A percentile compares a stretch with the other conserved stretches of the same genome.
Conservation (phyloP, 305 asterid species). For the Lippia alba region DNA sequence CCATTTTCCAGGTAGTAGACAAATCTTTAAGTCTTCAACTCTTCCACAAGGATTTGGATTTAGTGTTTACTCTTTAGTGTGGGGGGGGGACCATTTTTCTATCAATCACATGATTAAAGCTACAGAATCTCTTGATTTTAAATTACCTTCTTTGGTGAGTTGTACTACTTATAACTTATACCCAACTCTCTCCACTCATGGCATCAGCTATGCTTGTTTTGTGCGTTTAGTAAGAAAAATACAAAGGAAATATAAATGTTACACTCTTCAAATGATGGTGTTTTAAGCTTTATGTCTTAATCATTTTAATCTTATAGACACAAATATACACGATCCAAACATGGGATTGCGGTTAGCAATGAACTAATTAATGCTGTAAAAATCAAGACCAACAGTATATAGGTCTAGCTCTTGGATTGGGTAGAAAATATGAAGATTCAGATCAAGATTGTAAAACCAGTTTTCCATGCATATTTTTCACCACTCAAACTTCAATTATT, state of each 20-base stretch:
- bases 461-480: not conserved
- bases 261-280: too few relatives aligned
- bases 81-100: not conserved
- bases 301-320: too few relatives aligned
- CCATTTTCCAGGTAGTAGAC: not conserved
- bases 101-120: not conserved
- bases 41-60: not conserved
- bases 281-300: too few relatives aligned
- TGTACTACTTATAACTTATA: not conserved
- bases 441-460: not conserved
- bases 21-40: not conserved
- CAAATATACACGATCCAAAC: too few relatives aligned
- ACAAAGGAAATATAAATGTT: too few relatives aligned
- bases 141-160: not conserved
- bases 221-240: too few relatives aligned
- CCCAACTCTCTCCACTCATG: not conserved
- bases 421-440: not conserved
- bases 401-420: not conserved
- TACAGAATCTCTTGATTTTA: not conserved
- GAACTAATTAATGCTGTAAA: not conserved
- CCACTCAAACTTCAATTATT: constrained; percentile 17
- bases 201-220: not conserved
- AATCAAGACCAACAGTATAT: not conserved
- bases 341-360: not conserved
- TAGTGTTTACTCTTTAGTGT: too few relatives aligned